A percentile compares a stretch with the other conserved stretches of the same genome.
Evolutionary conservation across 805 yeast species (phyloP).

Genomic region (Middelhovenomyces tepae): DNA sequence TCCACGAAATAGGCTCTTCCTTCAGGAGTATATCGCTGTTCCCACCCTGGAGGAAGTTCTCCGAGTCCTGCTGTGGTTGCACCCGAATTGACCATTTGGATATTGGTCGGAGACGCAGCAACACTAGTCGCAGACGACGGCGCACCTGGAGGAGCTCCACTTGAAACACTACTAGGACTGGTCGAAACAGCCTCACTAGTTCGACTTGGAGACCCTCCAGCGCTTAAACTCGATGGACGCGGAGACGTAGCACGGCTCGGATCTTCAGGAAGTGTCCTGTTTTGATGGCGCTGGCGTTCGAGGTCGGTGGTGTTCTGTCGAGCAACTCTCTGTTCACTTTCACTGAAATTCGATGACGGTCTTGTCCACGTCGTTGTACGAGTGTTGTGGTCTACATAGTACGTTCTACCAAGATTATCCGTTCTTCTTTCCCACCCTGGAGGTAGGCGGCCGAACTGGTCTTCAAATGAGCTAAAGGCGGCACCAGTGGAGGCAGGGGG

Average conservation of each 20-base stretch:
- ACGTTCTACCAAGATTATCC: conserved; percentile 93
- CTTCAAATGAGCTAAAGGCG: conserved; percentile 90
- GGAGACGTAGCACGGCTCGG: conserved; percentile 24
- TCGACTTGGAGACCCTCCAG: conserved; percentile 10
- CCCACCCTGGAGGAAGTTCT: conserved; percentile 98
- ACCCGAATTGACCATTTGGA: conserved; percentile 57
- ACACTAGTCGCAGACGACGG: conserved; percentile 35
- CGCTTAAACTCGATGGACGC: conserved; percentile 15
- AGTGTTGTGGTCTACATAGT: conserved; percentile 95
- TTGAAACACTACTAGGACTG: conserved; percentile 35
- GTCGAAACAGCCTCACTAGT: conserved; percentile 38
- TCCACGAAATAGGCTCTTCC: conserved; percentile 98
- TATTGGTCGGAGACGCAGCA: conserved; percentile 29
- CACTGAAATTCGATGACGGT: conserved; percentile 73
- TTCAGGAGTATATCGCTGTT: conserved; percentile 94
- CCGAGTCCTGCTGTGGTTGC: conserved; percentile 95
- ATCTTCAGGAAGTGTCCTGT: conserved; percentile 77
- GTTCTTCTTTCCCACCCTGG: conserved; percentile 99
- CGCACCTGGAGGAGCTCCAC: neutral
- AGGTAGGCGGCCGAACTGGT: conserved; percentile 91
- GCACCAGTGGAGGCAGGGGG: conserved; percentile 30
- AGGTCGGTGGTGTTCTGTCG: conserved; percentile 63
- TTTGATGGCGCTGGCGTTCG: conserved; percentile 85
- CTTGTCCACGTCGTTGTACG: conserved; percentile 99
- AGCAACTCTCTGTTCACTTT: conserved; percentile 48